Evolutionary conservation across 1,284 basidiomycete genomes (phyloP).

Genomic region (Rhodotorula glutinis): DNA sequence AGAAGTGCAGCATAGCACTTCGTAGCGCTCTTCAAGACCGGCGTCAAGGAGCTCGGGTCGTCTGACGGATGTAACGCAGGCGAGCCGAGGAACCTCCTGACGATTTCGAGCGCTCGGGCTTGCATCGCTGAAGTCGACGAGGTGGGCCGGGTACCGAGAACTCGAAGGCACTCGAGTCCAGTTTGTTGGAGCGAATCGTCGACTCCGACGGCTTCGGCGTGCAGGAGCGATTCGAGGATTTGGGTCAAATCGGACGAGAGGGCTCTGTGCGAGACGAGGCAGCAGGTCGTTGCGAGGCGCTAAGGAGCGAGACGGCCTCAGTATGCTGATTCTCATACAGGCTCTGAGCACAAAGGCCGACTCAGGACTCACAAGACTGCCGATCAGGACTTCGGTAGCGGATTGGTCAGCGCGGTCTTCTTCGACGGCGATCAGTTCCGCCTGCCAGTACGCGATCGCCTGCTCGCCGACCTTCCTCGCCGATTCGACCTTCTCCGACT

Average conservation of each 20-base stretch:
- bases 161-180: slow-evolving; percentile 4
- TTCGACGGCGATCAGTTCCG: slow-evolving; percentile 14
- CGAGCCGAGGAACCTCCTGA: slow-evolving; percentile 9
- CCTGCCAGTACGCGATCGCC: slow-evolving; percentile 16
- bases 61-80: slow-evolving; percentile 5
- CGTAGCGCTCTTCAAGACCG: not conserved
- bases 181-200: slow-evolving; percentile 11
- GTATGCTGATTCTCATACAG: no score
- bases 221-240: slow-evolving; percentile 18
- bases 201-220: slow-evolving; percentile 10
- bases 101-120: not conserved
- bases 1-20: not conserved
- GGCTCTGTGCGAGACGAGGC: not conserved
- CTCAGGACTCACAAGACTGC: slow-evolving; percentile 1
- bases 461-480: slow-evolving; percentile 4
- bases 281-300: slow-evolving; percentile 14
- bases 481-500: not conserved
- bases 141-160: slow-evolving; percentile 1
- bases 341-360: no score
- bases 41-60: not conserved
- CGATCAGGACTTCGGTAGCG: not conserved
- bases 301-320: no score
- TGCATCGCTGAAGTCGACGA: not conserved
- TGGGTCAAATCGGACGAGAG: slow-evolving; percentile 1
- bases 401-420: slow-evolving; percentile 6